These are phyloP conservation scores for Luffa aegyptiaca DNA, from an alignment of 306 rosid genomes.

Conservation along the genomic window DNA sequence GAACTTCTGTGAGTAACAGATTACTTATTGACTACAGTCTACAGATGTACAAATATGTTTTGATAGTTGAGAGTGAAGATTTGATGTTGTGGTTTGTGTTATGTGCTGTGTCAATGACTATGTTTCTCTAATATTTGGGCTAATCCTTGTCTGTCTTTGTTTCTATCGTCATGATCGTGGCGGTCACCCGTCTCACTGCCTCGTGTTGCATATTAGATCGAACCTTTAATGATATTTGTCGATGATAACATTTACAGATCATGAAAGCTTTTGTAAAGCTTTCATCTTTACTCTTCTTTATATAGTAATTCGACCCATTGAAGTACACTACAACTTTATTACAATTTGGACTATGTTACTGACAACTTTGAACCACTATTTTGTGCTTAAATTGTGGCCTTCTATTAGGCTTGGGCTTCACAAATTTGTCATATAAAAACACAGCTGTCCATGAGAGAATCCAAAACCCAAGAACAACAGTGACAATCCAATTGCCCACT, in stretches of 20 bases:
- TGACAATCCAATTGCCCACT: not conserved
- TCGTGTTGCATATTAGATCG: not conserved
- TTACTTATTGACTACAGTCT: not conserved
- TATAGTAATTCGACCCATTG: no score
- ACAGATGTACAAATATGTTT: conserved; percentile 1
- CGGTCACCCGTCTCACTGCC: not conserved
- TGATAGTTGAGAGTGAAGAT: conserved; percentile 1
- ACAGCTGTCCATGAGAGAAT: not conserved
- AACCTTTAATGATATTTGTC: not conserved
- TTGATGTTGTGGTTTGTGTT: not conserved
- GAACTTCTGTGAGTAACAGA: not conserved
- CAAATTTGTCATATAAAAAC: not conserved
- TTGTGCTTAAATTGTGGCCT: not conserved
- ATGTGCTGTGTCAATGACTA: not conserved
- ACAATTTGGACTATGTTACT: not conserved
- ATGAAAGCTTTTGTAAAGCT: not conserved
- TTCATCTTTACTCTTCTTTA: no score
- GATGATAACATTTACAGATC: not conserved
- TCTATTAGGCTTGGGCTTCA: not conserved
- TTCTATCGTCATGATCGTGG: not conserved
- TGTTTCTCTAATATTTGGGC: not conserved
- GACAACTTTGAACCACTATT: not conserved
- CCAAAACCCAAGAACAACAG: not conserved
- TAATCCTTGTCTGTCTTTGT: not conserved
- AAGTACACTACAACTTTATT: not conserved